Evolutionary conservation across 1,284 basidiomycete species (phyloP), one percentile per base, ranked within the genome.

Genomic region (Sporisorium scitamineum): DNA sequence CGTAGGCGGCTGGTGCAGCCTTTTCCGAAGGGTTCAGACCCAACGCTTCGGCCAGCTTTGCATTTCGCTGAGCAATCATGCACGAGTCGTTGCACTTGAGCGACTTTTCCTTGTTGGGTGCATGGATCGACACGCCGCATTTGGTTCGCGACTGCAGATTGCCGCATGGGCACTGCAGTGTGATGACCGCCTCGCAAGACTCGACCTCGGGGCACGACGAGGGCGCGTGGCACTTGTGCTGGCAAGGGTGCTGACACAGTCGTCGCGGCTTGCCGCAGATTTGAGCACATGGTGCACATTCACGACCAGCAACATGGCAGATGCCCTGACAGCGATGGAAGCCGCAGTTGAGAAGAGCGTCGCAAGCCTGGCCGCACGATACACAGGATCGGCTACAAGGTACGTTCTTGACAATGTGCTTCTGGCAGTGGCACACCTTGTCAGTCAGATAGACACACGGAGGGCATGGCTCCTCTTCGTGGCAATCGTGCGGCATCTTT

Each of bases 81-180:
- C 84, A 85, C 18, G 74, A 73, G 52, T 82, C 81, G 51, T 72
- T 84, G 75, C 83, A 85, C 62, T 76, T 78, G 45, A 84, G 78
- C 44, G 64, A 61, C 53, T 77, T 74, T 31, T 75, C 76, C 54
- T 70, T 74, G 66, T 62, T 75, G 20, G 68, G 72, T 5, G 61
- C 56, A 27, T 70, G 67, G 29, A 80, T 70, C 37, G 76, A 77
- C 11, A 76, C 75, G 51, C 78, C 78, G 44, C 80, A 81, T 26
- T 78, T 75, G 45, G 71, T 58, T 27, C 75, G 67, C 24, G 75
- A 73, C 44, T 82, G 80, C 16, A 80, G 63, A 52, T 84, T 80
- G 45, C 84, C 84, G 47, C 84, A 85, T 1, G 77, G 47, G 51
- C 84, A 85, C 29, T 72, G 70, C 14, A 83, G 70, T 1, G 78